Base-by-base conservation (phyloP, 495 filamentous ascomycete species). In the Oleoguttula mirabilis region DNA sequence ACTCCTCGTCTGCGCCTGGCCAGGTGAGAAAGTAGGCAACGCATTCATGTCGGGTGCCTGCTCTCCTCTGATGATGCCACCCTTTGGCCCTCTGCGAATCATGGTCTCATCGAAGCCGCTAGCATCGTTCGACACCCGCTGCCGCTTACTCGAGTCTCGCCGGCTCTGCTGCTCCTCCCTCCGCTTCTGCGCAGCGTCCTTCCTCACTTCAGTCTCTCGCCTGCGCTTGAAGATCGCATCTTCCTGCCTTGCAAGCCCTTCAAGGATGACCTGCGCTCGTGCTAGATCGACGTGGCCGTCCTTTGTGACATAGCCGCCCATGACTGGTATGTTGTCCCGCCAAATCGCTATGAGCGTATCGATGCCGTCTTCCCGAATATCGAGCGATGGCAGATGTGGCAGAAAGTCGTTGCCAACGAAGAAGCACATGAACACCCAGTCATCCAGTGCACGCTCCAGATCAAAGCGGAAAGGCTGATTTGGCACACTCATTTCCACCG, bases 371-470 rank as follows among this genome's bases (percentile, higher is more conserved):
- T 99, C 90, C 49, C 88, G 76, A 59, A 99, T 96, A 60, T 96
- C 90, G 43, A 99, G 70, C 58, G 87, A 92, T 17, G 90, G 90
- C 43, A 99, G 65, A 68, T 99, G 90, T 33, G 90, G 90, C 51
- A 99, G 67, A 66, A 99, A 99, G 68, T 99, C 92, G 60, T 99
- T 99, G 51, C 90, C 90, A 45, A 99, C 90, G 59, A 99, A 99
- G 65, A 93, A 99, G 67, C 90, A 99, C 88, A 99, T 94, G 62
- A 99, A 99, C 12, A 99, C 85, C 90, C 92, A 96, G 61, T 99
- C 90, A 66, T 99, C 90, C 41, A 99, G 69, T n/a, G 92, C 90
- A 51, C 90, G 74, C 58, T 99, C 90, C 21, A 95, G 67, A 60
- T 99, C 85, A 55, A 84, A 84, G 51, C 75, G 76, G 48, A 86